A percentile compares a stretch with the other conserved stretches of the same genome.
phyloP scores from a whole-genome alignment of 805 yeast genomes.

The Candida tammaniensis region DNA sequence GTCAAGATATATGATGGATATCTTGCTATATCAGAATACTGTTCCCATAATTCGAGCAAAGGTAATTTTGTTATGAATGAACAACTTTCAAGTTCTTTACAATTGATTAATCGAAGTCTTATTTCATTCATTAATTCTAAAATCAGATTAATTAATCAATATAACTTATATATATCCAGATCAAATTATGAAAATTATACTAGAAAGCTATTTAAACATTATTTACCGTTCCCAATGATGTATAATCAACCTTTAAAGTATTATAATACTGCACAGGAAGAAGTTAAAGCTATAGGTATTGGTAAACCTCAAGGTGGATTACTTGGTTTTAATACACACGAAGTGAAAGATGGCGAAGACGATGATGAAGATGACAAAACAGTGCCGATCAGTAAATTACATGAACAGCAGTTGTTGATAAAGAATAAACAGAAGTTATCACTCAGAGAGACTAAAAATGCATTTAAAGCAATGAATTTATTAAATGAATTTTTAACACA shows the following conservation, averaged over 20 bases:
- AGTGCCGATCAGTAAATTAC: slow-evolving; percentile 34
- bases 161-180: slow-evolving; percentile 44
- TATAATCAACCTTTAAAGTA: slow-evolving; percentile 59
- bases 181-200: slow-evolving; percentile 62
- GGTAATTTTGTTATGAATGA: background rate
- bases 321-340: slow-evolving; percentile 20
- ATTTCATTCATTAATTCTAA: slow-evolving; percentile 40
- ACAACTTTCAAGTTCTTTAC: slow-evolving; percentile 16
- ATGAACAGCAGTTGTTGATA: slow-evolving; percentile 32
- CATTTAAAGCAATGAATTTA: slow-evolving; percentile 24
- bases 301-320: slow-evolving; percentile 25
- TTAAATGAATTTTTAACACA: slow-evolving; percentile 9
- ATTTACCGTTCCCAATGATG: slow-evolving; percentile 73
- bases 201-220: slow-evolving; percentile 48
- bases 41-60: slow-evolving; percentile 2
- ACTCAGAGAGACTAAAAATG: slow-evolving; percentile 30
- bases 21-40: slow-evolving; percentile 13
- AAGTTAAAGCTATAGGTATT: slow-evolving; percentile 30
- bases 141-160: slow-evolving; percentile 48
- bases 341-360: slow-evolving; percentile 16
- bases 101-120: slow-evolving; percentile 45
- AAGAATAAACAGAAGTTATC: slow-evolving; percentile 31
- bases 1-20: slow-evolving; percentile 22
- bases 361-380: slow-evolving; percentile 17
- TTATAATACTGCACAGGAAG: slow-evolving; percentile 35